Base-by-base conservation (phyloP, 2,329 filamentous ascomycete genomes). In the Ophiostoma tasmaniense region DNA sequence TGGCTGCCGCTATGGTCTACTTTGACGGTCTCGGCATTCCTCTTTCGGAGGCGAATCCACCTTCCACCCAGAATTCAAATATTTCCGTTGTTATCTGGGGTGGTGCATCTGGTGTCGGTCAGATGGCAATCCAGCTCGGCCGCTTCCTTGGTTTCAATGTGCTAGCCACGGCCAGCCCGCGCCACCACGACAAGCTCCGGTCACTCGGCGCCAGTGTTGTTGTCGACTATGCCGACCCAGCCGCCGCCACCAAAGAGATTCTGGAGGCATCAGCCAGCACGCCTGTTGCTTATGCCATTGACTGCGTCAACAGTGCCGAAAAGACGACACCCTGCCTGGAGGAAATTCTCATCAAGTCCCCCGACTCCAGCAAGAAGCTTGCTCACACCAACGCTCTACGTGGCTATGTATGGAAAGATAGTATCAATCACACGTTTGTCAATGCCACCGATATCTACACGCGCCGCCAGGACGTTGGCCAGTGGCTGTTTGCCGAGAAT, bases 111-210 rank as follows among this genome's bases (percentile, higher is more conserved):
- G 50, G 50, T 52, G 50, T 52, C 14, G 50, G 50, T 7, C 50
- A 52, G 20, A 52, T 52, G 50, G 50, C 50, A 0, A 22, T 52
- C 50, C 50, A 52, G 50, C n/a, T 71, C 14, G 71, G 50, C 42
- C 67, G 64, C 17, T 37, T 65, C 13, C 35, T 65, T 20, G 71
- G 70, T 14, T 37, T 71, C 13, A 42, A 66, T 11, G 71, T 72
- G 3, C 68, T 39, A n/a, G 30, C 69, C 0, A 67, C 67, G 2
- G 70, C 70, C 61, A 70, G 69, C 45, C 50, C 59, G 55, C 61
- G 59, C 20, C 69, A 69, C 67, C 67, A 71, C 55, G 71, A n/a
- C 22, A 33, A 30, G 55, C 71, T 71, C 11, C 33, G 59, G 33
- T 35, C 37, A 14, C 20, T 68, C 3, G 71, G 71, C 64, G 71